Evolutionary conservation across 2,329 filamentous ascomycete species (phyloP).

Genomic region (Beauveria asiatica): DNA sequence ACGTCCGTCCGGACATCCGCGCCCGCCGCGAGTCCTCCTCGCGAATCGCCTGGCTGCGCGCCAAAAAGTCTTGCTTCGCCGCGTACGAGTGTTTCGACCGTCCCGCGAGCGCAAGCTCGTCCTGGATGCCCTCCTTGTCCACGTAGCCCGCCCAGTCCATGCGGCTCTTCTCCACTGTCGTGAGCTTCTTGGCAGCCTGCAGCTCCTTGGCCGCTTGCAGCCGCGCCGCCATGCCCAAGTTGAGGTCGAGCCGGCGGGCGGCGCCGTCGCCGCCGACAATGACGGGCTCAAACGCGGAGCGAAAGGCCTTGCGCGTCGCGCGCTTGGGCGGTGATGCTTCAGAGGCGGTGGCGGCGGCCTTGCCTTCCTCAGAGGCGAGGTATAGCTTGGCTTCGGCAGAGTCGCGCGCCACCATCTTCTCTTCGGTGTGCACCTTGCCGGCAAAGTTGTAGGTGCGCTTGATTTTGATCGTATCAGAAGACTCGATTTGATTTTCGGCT

Average conservation of each 20-base stretch:
- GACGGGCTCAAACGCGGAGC: slow-evolving; percentile 54
- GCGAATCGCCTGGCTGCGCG: slow-evolving; percentile 52
- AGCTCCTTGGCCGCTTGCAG: slow-evolving; percentile 39
- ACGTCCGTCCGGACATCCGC: slow-evolving; percentile 34
- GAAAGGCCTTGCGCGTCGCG: slow-evolving; percentile 46
- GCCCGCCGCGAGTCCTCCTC: slow-evolving; percentile 52
- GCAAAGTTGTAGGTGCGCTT: slow-evolving; percentile 69
- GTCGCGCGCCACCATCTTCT: slow-evolving; percentile 57
- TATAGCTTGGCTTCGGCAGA: slow-evolving; percentile 60
- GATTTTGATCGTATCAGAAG: slow-evolving; percentile 47
- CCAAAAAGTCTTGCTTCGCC: slow-evolving; percentile 55
- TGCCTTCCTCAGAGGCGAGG: slow-evolving; percentile 41
- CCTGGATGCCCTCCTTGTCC: slow-evolving; percentile 61
- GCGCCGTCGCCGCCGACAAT: slow-evolving; percentile 27
- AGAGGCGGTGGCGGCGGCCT: slow-evolving; percentile 8
- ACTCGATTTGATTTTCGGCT: slow-evolving; percentile 16
- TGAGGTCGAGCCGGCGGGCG: slow-evolving; percentile 44
- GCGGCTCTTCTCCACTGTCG: slow-evolving; percentile 62
- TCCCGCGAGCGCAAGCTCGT: slow-evolving; percentile 57
- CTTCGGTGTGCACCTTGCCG: slow-evolving; percentile 62
- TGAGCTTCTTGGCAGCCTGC: slow-evolving; percentile 55
- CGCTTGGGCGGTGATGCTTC: slow-evolving; percentile 30
- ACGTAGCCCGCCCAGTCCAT: slow-evolving; percentile 68
- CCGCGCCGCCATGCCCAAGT: slow-evolving; percentile 44
- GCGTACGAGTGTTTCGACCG: slow-evolving; percentile 57